Percentiles rank a stretch among this genome's conserved stretches.
Evolutionary conservation across 768 basidiomycete species (phyloP).

Genomic region (Hortiboletus campestris): DNA sequence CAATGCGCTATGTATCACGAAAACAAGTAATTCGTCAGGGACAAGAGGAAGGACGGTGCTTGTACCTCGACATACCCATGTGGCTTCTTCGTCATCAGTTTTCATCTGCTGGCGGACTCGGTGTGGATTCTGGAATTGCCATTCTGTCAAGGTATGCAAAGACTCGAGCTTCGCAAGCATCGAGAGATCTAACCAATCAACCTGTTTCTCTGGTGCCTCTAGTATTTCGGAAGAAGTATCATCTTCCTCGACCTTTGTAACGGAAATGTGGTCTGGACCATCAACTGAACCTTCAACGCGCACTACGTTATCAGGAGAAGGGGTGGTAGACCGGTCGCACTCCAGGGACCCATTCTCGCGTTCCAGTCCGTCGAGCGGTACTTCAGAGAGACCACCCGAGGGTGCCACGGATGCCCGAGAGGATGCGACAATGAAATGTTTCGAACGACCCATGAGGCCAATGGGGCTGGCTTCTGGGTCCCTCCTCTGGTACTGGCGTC

Average conservation of each 20-base stretch:
- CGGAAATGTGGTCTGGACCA: neutral
- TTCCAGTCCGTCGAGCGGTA: slow-evolving; percentile 5
- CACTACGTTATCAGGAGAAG: slow-evolving; percentile 3
- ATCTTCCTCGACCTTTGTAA: slow-evolving; percentile 23
- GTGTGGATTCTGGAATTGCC: slow-evolving; percentile 82
- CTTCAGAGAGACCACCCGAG: slow-evolving; percentile 9
- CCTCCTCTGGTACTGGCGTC: slow-evolving; percentile 74
- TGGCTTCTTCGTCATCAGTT: slow-evolving; percentile 70
- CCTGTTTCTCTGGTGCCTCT: slow-evolving; percentile 39
- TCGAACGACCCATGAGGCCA: slow-evolving; percentile 44
- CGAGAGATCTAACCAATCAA: slow-evolving; percentile 69
- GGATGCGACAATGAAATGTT: slow-evolving; percentile 22
- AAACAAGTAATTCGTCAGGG: neutral
- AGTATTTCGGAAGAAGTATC: slow-evolving; percentile 16
- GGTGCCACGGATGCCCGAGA: slow-evolving; percentile 31
- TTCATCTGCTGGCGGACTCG: slow-evolving; percentile 72
- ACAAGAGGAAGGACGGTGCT: neutral
- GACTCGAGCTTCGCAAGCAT: slow-evolving; percentile 74
- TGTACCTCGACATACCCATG: slow-evolving; percentile 58
- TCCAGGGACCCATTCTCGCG: slow-evolving; percentile 16
- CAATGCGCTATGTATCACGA: slow-evolving; percentile 57
- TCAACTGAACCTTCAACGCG: neutral
- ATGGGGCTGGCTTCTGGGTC: slow-evolving; percentile 71
- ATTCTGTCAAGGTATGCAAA: slow-evolving; percentile 71
- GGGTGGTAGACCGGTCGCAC: neutral